A percentile compares a stretch with the other conserved stretches of the same genome.
phyloP scores from a whole-genome alignment of 306 rosid species.

The Prunus salicina region DNA sequence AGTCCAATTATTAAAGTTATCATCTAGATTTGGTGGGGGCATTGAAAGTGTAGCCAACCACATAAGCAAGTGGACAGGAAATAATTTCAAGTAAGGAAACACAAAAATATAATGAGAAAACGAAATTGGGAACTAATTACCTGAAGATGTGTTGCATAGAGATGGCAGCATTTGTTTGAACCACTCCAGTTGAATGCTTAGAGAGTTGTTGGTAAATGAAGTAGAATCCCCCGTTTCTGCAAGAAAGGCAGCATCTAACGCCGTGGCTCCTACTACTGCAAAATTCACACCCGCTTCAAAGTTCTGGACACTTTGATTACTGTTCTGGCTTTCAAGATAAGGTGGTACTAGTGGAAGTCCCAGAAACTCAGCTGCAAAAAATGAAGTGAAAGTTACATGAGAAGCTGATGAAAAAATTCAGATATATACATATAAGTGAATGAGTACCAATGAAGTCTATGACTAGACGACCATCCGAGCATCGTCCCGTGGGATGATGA shows the following conservation, averaged over 20 bases:
- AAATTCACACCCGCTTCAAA: conserved; percentile 43
- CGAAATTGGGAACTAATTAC: conserved; percentile 16
- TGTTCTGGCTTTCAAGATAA: conserved; percentile 25
- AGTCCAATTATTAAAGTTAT: not conserved
- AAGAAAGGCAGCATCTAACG: conserved; percentile 32
- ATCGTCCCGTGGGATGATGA: conserved; percentile 28
- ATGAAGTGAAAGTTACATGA: not conserved
- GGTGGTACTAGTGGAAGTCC: conserved; percentile 48
- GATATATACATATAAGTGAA: not conserved
- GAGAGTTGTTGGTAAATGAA: conserved; percentile 27
- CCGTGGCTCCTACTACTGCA: conserved; percentile 65
- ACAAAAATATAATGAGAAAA: not conserved
- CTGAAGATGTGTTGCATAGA: conserved; percentile 31
- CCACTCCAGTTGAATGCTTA: conserved; percentile 46
- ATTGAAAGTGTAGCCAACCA: not conserved
- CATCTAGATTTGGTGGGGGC: not conserved
- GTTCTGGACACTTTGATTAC: conserved; percentile 3
- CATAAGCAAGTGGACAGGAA: no score
- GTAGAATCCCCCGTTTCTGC: conserved; percentile 12
- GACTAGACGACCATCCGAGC: conserved; percentile 32
- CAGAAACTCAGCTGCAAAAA: conserved; percentile 39
- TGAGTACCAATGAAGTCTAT: conserved; percentile 28
- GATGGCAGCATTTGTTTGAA: conserved; percentile 36
- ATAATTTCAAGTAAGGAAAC: not conserved
- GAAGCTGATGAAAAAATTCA: not conserved